Evolutionary conservation across 805 yeast genomes (phyloP), one percentile per base, ranked within the genome.

Genomic region (Candida orba): DNA sequence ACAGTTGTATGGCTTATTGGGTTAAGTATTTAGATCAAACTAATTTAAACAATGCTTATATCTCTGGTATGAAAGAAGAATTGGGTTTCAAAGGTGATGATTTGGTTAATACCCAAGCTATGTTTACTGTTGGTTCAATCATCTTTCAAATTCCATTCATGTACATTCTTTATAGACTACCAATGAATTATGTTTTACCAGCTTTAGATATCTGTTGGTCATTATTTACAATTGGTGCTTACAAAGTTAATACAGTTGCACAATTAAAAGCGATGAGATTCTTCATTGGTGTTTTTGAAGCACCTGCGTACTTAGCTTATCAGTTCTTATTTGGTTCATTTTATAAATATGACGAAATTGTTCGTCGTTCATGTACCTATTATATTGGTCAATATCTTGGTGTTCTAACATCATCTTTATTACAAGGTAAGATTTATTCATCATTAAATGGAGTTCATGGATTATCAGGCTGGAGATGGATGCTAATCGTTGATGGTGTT

Each of bases 111-210:
- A 74, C 84, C 2, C 78, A 78, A 40, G 78, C 78, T 6, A 62
- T 80, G 53, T 79, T 76, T 54, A 72, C 69, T 37, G 78, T 80
- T 20, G 90, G 87, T 41, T 66, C 76, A 34, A 73, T 77, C 36
- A 66, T 84, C 4, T 77, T 80, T 52, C 84, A 81, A 59, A 59
- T 83, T 42, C 89, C 89, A 1, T 79, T 79, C 66, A 70, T 78
- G 69, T 79, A 75, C 54, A 53, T 80, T 10, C 63, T 84, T 37
- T 76, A 78, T 31, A 69, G 78, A 34, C 62, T 67, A 27, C 83
- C 86, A 10, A 62, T 80, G 47, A 78, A 74, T 45, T 46, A 58
- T 14, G 52, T 62, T 3, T 40, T 62, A 32, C 81, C 82, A 3
- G 43, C 60, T 6, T 60, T 74, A 43, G 89, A 82, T 52, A 51